Conservation (phyloP, 2,329 filamentous ascomycete genomes). For the Biscogniauxia mediterranea region DNA sequence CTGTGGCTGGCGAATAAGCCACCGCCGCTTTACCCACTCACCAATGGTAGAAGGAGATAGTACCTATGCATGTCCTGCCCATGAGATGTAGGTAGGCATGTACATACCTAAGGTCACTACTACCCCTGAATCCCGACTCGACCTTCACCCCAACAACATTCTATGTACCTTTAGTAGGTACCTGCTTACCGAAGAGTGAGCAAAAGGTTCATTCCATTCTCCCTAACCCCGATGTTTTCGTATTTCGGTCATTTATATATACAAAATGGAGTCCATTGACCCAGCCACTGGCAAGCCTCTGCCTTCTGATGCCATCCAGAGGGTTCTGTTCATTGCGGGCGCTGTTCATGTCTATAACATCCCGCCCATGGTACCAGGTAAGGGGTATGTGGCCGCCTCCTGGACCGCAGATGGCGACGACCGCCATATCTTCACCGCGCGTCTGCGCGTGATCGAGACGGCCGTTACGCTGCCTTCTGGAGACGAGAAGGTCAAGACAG, state of each 20-base stretch:
- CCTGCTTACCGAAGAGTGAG: background rate
- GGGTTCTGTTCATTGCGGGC: conserved; percentile 74
- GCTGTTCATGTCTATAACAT: conserved; percentile 85
- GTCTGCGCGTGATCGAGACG: conserved; percentile 76
- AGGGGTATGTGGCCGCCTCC: conserved; percentile 72
- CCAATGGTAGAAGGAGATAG: too few relatives aligned
- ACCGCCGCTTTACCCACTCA: background rate
- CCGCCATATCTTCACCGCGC: conserved; percentile 81
- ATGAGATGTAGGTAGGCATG: too few relatives aligned
- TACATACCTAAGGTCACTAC: background rate
- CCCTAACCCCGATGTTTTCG: background rate
- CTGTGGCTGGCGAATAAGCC: background rate
- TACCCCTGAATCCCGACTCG: background rate
- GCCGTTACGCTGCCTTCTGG: conserved; percentile 49
- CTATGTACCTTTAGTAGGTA: background rate
- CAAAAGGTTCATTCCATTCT: background rate
- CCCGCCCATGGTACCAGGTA: conserved; percentile 73
- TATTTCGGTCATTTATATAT: background rate
- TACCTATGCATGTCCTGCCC: too few relatives aligned
- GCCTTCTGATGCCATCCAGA: conserved; percentile 76
- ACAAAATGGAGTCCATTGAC: conserved; percentile 62
- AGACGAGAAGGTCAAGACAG: conserved; percentile 62
- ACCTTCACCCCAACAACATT: background rate
- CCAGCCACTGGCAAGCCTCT: conserved; percentile 68
- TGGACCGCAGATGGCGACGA: conserved; percentile 72